Percentiles rank a stretch among this genome's conserved stretches.
phyloP scores from a whole-genome alignment of 208 protist genomes.

The Trypanosoma scelopori region DNA sequence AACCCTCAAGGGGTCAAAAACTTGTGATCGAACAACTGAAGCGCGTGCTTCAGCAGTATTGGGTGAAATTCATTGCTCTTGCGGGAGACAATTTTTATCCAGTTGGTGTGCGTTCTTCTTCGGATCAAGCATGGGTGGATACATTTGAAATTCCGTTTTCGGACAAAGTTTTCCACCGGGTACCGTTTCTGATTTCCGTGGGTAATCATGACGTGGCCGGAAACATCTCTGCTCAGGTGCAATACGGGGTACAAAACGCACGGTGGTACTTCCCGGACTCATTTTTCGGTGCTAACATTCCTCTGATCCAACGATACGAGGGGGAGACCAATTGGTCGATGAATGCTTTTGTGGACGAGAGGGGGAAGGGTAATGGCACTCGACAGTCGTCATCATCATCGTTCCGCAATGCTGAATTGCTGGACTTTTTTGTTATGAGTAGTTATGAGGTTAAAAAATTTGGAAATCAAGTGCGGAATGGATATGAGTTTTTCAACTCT shows the following conservation, averaged over 20 bases:
- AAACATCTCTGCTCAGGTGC: slow-evolving; percentile 2
- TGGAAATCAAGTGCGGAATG: slow-evolving; percentile 1
- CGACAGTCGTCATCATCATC: neutral
- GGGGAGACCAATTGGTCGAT: neutral
- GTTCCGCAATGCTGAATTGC: slow-evolving; percentile 4
- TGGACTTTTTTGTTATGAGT: slow-evolving; percentile 28
- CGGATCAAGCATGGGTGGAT: neutral
- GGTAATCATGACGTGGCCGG: slow-evolving; percentile 25
- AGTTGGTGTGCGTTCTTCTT: slow-evolving; percentile 3
- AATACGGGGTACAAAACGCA: slow-evolving; percentile 11
- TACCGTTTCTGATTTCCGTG: slow-evolving; percentile 25
- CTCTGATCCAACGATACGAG: slow-evolving; percentile 4
- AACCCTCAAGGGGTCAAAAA: neutral
- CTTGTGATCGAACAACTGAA: slow-evolving; percentile 15
- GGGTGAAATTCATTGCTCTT: slow-evolving; percentile 27
- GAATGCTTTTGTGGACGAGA: too few relatives aligned
- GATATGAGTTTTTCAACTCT: slow-evolving; percentile 13
- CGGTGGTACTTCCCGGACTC: slow-evolving; percentile 22
- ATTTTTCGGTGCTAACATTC: slow-evolving; percentile 17
- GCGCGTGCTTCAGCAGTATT: slow-evolving; percentile 1
- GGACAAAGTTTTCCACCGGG: neutral
- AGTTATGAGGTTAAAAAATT: slow-evolving; percentile 6
- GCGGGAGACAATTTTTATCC: slow-evolving; percentile 35
- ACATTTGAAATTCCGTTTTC: slow-evolving; percentile 28
- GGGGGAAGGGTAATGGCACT: neutral